Base-by-base conservation (phyloP, 176 grass and related monocot species). In the Metroxylon sagu region DNA sequence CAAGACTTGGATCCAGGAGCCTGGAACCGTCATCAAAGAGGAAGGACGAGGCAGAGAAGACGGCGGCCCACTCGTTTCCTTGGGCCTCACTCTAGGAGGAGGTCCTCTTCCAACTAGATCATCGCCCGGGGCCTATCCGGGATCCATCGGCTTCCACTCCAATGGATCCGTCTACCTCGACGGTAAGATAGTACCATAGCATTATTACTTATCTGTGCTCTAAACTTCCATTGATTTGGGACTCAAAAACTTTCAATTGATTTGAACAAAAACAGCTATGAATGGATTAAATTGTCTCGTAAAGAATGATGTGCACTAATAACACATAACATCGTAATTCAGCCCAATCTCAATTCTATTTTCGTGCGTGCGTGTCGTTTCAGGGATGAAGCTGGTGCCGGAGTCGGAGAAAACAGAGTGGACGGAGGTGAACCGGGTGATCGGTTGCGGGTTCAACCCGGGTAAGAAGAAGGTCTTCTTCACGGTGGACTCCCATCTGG, bases 61-160 rank as follows among this genome's bases (percentile, higher is more conserved):
- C 49, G 65, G 67, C 62, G 73, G 68, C 64, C 0, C 53, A 31
- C 51, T 88, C 71, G 79, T 99, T 57, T 89, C 85, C 10, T 21
- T 99, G 2, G 94, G 94, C 71, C 85, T 93, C 49, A 75, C 70
- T 56, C 15, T 52, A 3, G 62, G 50, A 5, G 30, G 60, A 16
- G 15, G 61, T 30, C 7, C 59, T 3, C 74, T 54, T 5, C 3
- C 54, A 0, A 68, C 66, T 10, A 61, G 81, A 39, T 69, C 75
- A 16, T 21, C 89, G 14, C 56, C 85, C 2, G 94, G 94, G 59
- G 85, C 84, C 12, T 99, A 89, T 48, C 18, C 71, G 23, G 76
- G 82, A 0, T 93, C 94, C 51, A 83, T 99, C 57, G 88, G 94
- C 49, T 99, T 93, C 80, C 88, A 99, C 76, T 89, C 88, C 66